Evolutionary conservation across 495 filamentous ascomycete species (phyloP), one percentile per base, ranked within the genome.

Genomic region (Penicillium taxi): DNA sequence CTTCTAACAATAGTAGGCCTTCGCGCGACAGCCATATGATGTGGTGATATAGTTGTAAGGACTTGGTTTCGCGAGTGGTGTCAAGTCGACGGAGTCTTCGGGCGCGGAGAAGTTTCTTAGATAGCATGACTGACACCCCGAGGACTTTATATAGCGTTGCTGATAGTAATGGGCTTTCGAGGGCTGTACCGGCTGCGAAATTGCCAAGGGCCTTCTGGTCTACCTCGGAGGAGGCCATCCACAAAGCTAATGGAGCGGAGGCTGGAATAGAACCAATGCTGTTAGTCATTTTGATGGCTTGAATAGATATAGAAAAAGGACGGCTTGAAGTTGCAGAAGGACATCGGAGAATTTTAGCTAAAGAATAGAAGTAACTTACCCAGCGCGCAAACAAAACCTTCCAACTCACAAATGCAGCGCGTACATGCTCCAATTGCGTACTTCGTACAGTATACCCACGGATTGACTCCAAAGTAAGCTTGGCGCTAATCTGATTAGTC

Each of bases 1-100:
- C 75, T 59, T 95, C 86, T 9, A 94, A 64, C 42, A 96, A 80
- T 7, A 82, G 69, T 0, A 96, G 70, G 5, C 91, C 91, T 64
- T 98, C 93, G 5, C 90, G 80, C 1, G 91, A 82, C 25, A 96
- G 78, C 87, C 89, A 98, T 37, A 96, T 78, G 53, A 96, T 96
- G 59, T 91, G 86, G 47, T 91, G 82, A 53, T 94, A 88, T 25
- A 73, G 57, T 47, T 90, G 78, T 5, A 94, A 72, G 1, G 85
- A 84, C 46, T 86, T 84, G 2, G 84, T 86, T 53, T 83, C 73
- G 6, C 82, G 75, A 5, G 80, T 82, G 1, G 80, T 77, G 50
- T 95, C 89, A 2, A 86, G 69, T 35, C 82, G 81, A n/a, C 90
- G 84, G 24, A 90, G 70, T 48, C 86, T 84, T 37, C 85, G 77